phyloP scores from a whole-genome alignment of 148 eudicot genomes.

The Camellia japonica region DNA sequence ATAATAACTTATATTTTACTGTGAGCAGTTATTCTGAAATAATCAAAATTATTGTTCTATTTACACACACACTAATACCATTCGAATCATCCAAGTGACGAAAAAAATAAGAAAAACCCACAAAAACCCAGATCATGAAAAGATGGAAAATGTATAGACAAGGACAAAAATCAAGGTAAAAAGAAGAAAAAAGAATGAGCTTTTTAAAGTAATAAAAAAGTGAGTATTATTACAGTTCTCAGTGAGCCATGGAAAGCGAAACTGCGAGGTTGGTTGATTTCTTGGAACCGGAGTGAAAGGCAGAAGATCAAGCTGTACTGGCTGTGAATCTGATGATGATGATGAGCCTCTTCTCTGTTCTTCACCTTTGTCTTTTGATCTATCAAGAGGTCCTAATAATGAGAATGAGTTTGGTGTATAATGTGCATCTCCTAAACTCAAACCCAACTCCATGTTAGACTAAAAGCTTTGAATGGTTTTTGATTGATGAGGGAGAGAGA shows the following conservation, averaged over 20 bases:
- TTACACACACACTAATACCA: too few relatives aligned
- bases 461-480: background rate
- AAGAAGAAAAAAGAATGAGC: background rate
- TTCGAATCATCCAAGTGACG: background rate
- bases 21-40: too few relatives aligned
- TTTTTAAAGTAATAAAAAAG: background rate
- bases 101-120: background rate
- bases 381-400: slow-evolving; percentile 14
- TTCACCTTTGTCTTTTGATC: background rate
- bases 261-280: slow-evolving; percentile 21
- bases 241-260: slow-evolving; percentile 32
- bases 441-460: slow-evolving; percentile 40
- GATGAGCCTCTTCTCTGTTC: slow-evolving; percentile 15
- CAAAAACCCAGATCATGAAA: background rate
- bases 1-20: too few relatives aligned
- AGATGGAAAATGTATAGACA: background rate
- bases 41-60: too few relatives aligned
- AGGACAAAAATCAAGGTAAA: background rate
- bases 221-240: slow-evolving; percentile 23
- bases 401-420: slow-evolving; percentile 23
- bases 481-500: background rate
- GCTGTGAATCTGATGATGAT: slow-evolving; percentile 21
- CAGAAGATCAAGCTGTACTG: slow-evolving; percentile 47
- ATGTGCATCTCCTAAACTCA: slow-evolving; percentile 38
- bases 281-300: slow-evolving; percentile 40